These are phyloP conservation scores for Evernia prunastri DNA, from an alignment of 495 filamentous ascomycete species.

Conservation along the genomic window DNA sequence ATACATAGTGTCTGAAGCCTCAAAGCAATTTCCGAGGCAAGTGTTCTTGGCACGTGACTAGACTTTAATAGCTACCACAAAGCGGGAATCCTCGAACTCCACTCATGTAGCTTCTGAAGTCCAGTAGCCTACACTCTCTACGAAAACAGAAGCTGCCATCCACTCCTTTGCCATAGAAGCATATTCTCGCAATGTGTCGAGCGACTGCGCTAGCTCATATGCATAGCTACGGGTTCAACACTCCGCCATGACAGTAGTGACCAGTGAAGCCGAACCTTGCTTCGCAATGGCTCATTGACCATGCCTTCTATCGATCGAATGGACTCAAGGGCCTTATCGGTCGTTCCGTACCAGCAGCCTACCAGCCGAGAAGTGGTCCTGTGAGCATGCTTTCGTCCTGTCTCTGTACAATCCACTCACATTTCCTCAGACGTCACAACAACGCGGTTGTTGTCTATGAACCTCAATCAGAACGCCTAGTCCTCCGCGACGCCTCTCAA, in stretches of 20 bases:
- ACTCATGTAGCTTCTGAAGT: background rate
- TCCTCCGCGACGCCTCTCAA: constrained; percentile 57
- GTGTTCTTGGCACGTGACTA: background rate
- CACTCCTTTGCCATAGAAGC: background rate
- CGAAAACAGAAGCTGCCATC: no score
- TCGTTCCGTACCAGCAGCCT: constrained; percentile 24
- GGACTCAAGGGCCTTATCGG: constrained; percentile 21
- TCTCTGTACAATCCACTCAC: constrained; percentile 3
- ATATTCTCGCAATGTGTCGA: background rate
- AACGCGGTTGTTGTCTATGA: constrained; percentile 90
- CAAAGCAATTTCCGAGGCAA: no score
- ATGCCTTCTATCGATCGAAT: constrained; percentile 9
- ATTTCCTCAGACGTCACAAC: constrained; percentile 67
- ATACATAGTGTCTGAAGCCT: no score
- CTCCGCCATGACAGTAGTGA: constrained; percentile 2
- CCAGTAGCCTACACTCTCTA: background rate
- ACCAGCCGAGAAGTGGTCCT: constrained; percentile 46
- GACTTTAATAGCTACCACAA: background rate
- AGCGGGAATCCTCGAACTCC: no score
- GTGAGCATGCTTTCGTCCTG: constrained; percentile 30
- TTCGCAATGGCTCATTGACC: background rate
- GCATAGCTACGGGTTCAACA: background rate
- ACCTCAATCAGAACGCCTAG: constrained; percentile 74
- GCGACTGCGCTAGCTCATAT: background rate
- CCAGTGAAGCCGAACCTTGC: background rate